Evolutionary conservation across 345 rosid species (phyloP).

Genomic region (Aquilaria sinensis): DNA sequence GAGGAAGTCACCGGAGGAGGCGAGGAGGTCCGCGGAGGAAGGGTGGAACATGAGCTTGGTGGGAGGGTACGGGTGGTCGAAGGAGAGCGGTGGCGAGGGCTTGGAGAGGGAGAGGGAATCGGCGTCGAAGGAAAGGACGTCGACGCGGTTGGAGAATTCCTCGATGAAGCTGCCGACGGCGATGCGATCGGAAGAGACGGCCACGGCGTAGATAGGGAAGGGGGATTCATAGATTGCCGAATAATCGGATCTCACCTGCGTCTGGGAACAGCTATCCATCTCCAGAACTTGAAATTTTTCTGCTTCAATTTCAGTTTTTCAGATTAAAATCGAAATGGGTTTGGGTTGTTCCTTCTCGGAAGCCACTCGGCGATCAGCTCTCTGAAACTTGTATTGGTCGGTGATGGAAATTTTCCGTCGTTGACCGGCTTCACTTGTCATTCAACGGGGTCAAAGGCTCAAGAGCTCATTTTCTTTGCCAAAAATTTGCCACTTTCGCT

Average conservation of each 20-base stretch:
- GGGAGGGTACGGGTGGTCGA: constrained; percentile 78
- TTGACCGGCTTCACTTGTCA: no score
- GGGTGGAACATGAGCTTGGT: constrained; percentile 81
- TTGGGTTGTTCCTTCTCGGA: no score
- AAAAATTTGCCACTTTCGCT: no score
- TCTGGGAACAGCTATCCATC: constrained; percentile 80
- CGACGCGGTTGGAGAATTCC: constrained; percentile 76
- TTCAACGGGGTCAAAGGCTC: no score
- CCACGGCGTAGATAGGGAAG: constrained; percentile 77
- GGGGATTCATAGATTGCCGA: constrained; percentile 83
- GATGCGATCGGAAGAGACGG: constrained; percentile 65
- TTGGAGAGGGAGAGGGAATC: constrained; percentile 50
- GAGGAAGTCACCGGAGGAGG: constrained; percentile 77
- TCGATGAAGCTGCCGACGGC: constrained; percentile 93
- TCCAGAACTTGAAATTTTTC: neutral
- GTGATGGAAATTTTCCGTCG: no score
- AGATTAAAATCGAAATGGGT: no score
- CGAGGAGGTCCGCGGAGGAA: constrained; percentile 42
- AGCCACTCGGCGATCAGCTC: no score
- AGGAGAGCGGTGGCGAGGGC: constrained; percentile 45
- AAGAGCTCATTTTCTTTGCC: no score
- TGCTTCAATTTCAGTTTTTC: no score
- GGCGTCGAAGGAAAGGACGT: constrained; percentile 72
- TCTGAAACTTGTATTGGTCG: no score
- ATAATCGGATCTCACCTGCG: constrained; percentile 64